phyloP scores from a whole-genome alignment of 257 asterid genomes.

The Galeopsis tetrahit region DNA sequence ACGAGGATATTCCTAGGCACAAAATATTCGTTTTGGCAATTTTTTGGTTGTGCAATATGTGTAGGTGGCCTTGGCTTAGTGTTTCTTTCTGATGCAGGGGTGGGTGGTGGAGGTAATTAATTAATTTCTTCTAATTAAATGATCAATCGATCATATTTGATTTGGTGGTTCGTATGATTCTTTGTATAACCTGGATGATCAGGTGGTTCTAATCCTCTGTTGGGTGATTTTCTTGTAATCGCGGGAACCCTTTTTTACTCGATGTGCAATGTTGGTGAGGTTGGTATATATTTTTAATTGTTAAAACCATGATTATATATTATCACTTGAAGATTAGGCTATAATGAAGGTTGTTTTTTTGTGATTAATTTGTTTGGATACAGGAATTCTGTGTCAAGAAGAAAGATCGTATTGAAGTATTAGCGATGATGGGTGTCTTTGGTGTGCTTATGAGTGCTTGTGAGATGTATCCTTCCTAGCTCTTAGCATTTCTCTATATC shows the following conservation, averaged over 20 bases:
- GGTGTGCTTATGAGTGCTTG: constrained; percentile 67
- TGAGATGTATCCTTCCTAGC: constrained; percentile 66
- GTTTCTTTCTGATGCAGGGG: constrained; percentile 66
- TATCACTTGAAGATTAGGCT: neutral
- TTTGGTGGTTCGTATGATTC: neutral
- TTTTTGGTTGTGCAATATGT: constrained; percentile 65
- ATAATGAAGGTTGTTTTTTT: neutral
- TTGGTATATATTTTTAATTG: constrained; percentile 18
- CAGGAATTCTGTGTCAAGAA: constrained; percentile 84
- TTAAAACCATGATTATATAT: neutral
- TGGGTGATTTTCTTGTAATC: constrained; percentile 75
- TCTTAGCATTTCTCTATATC: too few relatives aligned
- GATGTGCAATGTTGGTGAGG: constrained; percentile 82
- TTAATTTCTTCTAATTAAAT: too few relatives aligned
- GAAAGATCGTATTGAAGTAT: constrained; percentile 67
- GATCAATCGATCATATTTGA: neutral
- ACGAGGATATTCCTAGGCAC: constrained; percentile 72
- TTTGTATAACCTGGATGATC: constrained; percentile 10
- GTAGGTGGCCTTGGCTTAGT: constrained; percentile 65
- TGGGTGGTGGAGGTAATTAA: constrained; percentile 52
- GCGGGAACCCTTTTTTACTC: constrained; percentile 58
- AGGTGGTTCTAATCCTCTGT: constrained; percentile 78
- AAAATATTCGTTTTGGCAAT: constrained; percentile 60
- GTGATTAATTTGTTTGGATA: neutral
- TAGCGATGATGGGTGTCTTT: constrained; percentile 72